A percentile compares a stretch with the other conserved stretches of the same genome.
phyloP scores from a whole-genome alignment of 192 early-diverging fungal species.

The Linnemannia hyalina region DNA sequence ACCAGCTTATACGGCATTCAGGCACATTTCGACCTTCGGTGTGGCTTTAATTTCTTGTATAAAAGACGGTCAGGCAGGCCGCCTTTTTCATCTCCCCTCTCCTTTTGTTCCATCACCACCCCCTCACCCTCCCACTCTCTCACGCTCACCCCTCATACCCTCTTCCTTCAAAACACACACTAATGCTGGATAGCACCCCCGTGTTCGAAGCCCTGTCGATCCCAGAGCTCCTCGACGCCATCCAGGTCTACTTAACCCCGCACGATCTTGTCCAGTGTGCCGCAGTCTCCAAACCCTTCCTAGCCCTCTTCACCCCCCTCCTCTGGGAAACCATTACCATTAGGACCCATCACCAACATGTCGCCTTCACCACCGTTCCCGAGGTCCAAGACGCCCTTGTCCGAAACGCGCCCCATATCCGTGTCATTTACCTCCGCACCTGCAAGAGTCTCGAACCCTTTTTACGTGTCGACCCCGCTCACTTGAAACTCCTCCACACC shows the following conservation, averaged over 20 bases:
- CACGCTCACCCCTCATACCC: background rate
- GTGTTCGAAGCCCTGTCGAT: background rate
- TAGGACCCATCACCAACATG: conserved; percentile 15
- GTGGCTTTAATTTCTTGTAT: background rate
- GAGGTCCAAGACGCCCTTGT: conserved; percentile 11
- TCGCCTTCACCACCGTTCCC: conserved; percentile 10
- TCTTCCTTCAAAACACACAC: background rate
- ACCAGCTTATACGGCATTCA: background rate
- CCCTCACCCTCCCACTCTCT: background rate
- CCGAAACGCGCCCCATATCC: background rate
- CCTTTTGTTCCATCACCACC: background rate
- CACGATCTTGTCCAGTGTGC: conserved; percentile 10
- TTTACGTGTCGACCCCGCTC: background rate
- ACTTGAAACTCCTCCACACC: conserved; percentile 13
- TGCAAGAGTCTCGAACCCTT: conserved; percentile 21
- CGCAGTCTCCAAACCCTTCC: background rate
- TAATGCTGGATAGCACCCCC: background rate
- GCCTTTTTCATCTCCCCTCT: background rate
- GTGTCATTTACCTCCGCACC: background rate
- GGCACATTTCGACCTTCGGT: background rate
- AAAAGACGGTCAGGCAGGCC: background rate
- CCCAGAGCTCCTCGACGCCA: background rate
- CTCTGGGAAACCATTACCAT: conserved; percentile 25
- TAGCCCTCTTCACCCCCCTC: background rate
- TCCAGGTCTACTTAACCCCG: background rate